Conservation (phyloP, 2,329 filamentous ascomycete species). For the Epichloe brachyelytri region DNA sequence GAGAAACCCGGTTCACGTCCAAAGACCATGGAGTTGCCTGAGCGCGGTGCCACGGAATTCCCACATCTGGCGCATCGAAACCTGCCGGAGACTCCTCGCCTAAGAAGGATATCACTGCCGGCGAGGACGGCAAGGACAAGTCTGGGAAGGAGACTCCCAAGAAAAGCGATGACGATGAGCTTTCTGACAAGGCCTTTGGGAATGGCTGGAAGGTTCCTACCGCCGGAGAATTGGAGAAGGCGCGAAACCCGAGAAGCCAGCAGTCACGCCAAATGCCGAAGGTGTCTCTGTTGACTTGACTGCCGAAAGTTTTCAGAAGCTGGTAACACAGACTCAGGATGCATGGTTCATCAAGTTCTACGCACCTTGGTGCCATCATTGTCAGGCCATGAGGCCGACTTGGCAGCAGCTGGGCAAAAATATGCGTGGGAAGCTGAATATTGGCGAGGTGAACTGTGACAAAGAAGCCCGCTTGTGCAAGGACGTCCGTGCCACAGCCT, state of each 20-base stretch:
- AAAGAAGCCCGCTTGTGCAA: conserved; percentile 79
- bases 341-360: conserved; percentile 99
- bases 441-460: conserved; percentile 95
- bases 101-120: conserved; percentile 12
- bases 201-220: conserved; percentile 18
- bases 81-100: conserved; percentile 18
- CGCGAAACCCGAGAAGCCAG: conserved; percentile 33
- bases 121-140: conserved; percentile 11
- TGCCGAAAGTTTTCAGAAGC: conserved; percentile 71
- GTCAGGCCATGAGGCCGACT: conserved; percentile 79
- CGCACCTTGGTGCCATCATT: conserved; percentile 93
- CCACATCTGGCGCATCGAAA: conserved; percentile 15
- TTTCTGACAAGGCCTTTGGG: conserved; percentile 14
- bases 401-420: conserved; percentile 86
- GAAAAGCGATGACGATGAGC: neutral
- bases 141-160: conserved; percentile 20
- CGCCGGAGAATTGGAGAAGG: conserved; percentile 17
- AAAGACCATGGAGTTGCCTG: conserved; percentile 52
- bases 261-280: conserved; percentile 53
- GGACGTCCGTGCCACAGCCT: conserved; percentile 66
- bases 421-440: conserved; percentile 78
- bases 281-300: conserved; percentile 66
- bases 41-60: conserved; percentile 48
- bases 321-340: conserved; percentile 77
- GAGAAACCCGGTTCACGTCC: conserved; percentile 73